Percentiles rank a stretch among this genome's conserved stretches.
Conservation (phyloP, 2,329 filamentous ascomycete genomes). For the Dichotomopilus funicola region DNA sequence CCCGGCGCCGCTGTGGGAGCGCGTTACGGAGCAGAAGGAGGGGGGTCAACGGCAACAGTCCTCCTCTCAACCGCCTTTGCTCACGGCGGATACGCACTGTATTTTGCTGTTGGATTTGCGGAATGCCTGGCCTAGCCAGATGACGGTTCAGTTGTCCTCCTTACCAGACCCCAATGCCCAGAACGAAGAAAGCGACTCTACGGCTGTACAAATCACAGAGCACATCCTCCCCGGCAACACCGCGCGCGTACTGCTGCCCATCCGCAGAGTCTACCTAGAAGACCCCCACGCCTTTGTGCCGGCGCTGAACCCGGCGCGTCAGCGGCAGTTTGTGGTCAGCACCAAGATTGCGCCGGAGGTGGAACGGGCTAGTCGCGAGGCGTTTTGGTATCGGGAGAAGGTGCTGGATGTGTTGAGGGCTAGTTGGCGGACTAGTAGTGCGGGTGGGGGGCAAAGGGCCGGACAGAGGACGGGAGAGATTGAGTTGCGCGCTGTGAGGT, state of each 20-base stretch:
- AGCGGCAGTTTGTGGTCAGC: conserved; percentile 89
- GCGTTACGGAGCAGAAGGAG: conserved; percentile 27
- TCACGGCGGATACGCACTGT: conserved; percentile 59
- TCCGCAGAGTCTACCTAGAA: conserved; percentile 69
- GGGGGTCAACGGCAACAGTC: conserved; percentile 19
- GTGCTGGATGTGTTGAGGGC: conserved; percentile 66
- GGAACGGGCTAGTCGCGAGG: conserved; percentile 71
- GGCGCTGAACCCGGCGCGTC: conserved; percentile 70
- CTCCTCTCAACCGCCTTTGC: conserved; percentile 28
- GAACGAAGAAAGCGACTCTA: not conserved
- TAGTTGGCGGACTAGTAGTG: conserved; percentile 54
- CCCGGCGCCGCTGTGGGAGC: conserved; percentile 53
- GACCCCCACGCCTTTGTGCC: conserved; percentile 74
- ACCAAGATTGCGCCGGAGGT: conserved; percentile 71
- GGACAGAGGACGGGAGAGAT: conserved; percentile 48
- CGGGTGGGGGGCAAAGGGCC: not conserved
- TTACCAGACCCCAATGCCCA: not conserved
- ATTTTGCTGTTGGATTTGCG: conserved; percentile 76
- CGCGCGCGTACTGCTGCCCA: conserved; percentile 66
- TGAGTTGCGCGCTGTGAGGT: conserved; percentile 67
- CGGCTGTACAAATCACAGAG: conserved; percentile 43
- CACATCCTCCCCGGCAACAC: conserved; percentile 61
- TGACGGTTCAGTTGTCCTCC: conserved; percentile 56
- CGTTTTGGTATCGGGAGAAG: conserved; percentile 86
- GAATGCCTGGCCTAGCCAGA: conserved; percentile 81